These are phyloP conservation scores for Canariomyces notabilis DNA, from an alignment of 2,329 filamentous ascomycete genomes.

Conservation along the genomic window DNA sequence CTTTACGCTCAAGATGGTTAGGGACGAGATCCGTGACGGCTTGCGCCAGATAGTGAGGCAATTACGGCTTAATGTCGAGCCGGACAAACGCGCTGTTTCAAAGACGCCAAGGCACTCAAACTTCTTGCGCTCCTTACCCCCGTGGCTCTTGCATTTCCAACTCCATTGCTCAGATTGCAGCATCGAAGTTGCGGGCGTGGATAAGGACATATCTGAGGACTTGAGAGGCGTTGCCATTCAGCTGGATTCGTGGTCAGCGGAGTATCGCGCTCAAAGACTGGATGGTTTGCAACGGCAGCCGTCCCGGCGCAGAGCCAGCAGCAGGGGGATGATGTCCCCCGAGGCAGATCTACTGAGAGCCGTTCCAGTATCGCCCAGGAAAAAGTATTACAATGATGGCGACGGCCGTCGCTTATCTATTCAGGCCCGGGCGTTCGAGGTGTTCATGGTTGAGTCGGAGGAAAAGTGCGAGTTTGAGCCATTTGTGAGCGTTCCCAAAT, in stretches of 20 bases:
- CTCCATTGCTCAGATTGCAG: slow-evolving; percentile 86
- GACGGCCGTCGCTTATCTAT: slow-evolving; percentile 80
- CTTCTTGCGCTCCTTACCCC: slow-evolving; percentile 71
- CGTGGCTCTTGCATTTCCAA: slow-evolving; percentile 79
- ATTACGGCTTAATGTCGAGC: slow-evolving; percentile 64
- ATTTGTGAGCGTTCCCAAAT: slow-evolving; percentile 78
- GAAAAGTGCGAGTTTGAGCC: slow-evolving; percentile 81
- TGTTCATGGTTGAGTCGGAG: slow-evolving; percentile 81
- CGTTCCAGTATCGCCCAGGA: slow-evolving; percentile 47
- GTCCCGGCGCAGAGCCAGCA: slow-evolving; percentile 67
- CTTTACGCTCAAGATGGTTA: slow-evolving; percentile 82
- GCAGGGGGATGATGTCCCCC: slow-evolving; percentile 60
- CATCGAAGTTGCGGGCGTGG: slow-evolving; percentile 83
- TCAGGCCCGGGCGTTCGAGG: slow-evolving; percentile 78
- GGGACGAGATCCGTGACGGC: slow-evolving; percentile 87
- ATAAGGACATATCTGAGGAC: slow-evolving; percentile 74
- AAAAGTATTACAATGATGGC: slow-evolving; percentile 51
- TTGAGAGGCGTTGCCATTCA: slow-evolving; percentile 80
- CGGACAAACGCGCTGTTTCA: slow-evolving; percentile 51
- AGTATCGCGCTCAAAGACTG: slow-evolving; percentile 79
- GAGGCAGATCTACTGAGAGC: slow-evolving; percentile 59
- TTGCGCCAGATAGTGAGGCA: slow-evolving; percentile 87
- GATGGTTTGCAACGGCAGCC: slow-evolving; percentile 57
- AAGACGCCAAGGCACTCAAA: slow-evolving; percentile 53
- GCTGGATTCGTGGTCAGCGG: slow-evolving; percentile 78